Evolutionary conservation across 352 stramenopile genomes (phyloP).

Genomic region (Aphanomyces euteiches): DNA sequence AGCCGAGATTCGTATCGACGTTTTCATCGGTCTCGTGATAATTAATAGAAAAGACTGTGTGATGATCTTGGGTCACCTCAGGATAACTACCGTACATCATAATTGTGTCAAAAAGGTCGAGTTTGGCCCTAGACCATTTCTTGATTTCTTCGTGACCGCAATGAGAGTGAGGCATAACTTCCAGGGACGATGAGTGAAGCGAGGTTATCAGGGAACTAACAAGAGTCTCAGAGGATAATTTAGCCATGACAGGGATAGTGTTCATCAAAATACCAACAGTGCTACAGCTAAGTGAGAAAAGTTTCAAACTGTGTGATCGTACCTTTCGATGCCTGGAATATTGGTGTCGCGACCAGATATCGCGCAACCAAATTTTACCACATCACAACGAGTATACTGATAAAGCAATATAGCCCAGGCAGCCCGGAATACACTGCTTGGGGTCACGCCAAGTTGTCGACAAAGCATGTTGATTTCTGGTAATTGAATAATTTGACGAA

Average conservation of each 20-base stretch:
- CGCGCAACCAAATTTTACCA: neutral
- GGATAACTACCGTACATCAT: neutral
- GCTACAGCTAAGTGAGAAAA: neutral
- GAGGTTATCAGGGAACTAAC: neutral
- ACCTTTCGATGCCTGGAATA: neutral
- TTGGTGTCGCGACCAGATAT: conserved; percentile 1
- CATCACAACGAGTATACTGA: neutral
- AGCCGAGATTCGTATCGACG: neutral
- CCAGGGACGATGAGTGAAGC: neutral
- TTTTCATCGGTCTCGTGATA: neutral
- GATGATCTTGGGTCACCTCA: neutral
- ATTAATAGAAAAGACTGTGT: neutral
- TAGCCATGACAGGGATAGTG: neutral
- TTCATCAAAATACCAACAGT: neutral
- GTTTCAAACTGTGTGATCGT: neutral
- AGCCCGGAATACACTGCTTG: neutral
- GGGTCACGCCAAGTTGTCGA: neutral
- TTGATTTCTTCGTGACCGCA: neutral
- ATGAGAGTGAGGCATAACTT: neutral
- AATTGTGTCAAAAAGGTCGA: conserved; percentile 1
- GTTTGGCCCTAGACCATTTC: neutral
- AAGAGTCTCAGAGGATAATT: neutral
- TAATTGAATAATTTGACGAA: neutral
- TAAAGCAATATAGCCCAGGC: neutral
- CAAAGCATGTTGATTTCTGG: neutral